Conservation (phyloP, 2,329 filamentous ascomycete genomes). For the Alternaria novae-zelandiae region DNA sequence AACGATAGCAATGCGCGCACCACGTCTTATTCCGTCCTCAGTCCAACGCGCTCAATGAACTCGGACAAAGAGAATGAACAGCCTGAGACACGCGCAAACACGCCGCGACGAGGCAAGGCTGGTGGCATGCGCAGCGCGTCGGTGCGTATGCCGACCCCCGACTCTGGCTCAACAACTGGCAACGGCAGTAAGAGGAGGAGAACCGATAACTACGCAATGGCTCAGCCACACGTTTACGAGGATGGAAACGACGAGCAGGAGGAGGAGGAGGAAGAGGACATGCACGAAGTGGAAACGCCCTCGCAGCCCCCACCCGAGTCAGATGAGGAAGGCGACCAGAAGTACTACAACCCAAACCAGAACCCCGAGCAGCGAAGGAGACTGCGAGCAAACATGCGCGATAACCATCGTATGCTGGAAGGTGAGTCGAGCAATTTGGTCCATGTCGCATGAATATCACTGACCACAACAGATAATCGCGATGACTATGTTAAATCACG, state of each 20-base stretch:
- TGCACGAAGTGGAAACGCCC: slow-evolving; percentile 6
- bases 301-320: slow-evolving; percentile 3
- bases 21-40: slow-evolving; percentile 42
- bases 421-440: slow-evolving; percentile 41
- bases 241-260: slow-evolving; percentile 22
- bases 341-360: slow-evolving; percentile 82
- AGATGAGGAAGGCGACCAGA: slow-evolving; percentile 18
- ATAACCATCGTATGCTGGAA: slow-evolving; percentile 67
- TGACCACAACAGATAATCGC: slow-evolving; percentile 66
- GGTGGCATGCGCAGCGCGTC: slow-evolving; percentile 47
- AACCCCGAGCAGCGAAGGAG: slow-evolving; percentile 73
- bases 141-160: slow-evolving; percentile 47
- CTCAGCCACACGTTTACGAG: slow-evolving; percentile 5
- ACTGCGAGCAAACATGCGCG: slow-evolving; percentile 73
- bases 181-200: slow-evolving; percentile 53
- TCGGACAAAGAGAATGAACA: slow-evolving; percentile 56
- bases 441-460: neutral
- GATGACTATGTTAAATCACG: slow-evolving; percentile 70
- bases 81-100: slow-evolving; percentile 35
- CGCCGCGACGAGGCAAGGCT: slow-evolving; percentile 49
- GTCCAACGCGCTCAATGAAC: slow-evolving; percentile 36
- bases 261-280: slow-evolving; percentile 14
- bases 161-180: slow-evolving; percentile 41
- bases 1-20: slow-evolving; percentile 22
- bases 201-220: slow-evolving; percentile 45